phyloP scores from a whole-genome alignment of 2,329 filamentous ascomycete genomes.

The Chaetoscypha palmicola region DNA sequence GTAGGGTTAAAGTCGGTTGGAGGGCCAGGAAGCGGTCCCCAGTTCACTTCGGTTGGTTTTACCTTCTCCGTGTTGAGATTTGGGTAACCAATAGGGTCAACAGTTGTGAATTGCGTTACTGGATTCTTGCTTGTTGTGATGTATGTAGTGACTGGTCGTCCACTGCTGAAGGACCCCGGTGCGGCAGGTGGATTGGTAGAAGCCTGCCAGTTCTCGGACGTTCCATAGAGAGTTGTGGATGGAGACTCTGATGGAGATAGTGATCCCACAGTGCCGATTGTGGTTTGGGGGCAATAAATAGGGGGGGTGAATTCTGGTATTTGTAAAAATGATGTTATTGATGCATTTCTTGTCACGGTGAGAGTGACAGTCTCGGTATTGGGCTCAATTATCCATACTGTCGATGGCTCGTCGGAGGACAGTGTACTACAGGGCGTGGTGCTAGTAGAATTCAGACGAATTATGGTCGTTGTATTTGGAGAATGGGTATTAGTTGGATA shows the following conservation, averaged over 20 bases:
- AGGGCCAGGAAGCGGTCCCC: not conserved
- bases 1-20: not conserved
- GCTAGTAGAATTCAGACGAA: not conserved
- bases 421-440: conserved; percentile 9
- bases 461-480: not conserved
- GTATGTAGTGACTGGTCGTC: conserved; percentile 11
- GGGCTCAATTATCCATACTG: conserved; percentile 19
- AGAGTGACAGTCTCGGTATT: conserved; percentile 24
- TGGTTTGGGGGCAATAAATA: conserved; percentile 13
- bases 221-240: not conserved
- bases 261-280: not conserved
- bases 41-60: not conserved
- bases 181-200: not conserved
- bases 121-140: conserved; percentile 24
- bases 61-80: conserved; percentile 4
- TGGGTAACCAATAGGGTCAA: conserved; percentile 9
- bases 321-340: conserved; percentile 1
- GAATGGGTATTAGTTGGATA: not conserved
- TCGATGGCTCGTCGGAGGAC: conserved; percentile 13
- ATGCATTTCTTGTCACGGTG: conserved; percentile 16
- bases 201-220: not conserved
- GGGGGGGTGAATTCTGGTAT: conserved; percentile 25
- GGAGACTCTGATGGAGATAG: not conserved
- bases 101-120: conserved; percentile 15
- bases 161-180: not conserved